Evolutionary conservation across 768 basidiomycete species (phyloP), one percentile per base, ranked within the genome.

Genomic region (Boletus rubescentipes): DNA sequence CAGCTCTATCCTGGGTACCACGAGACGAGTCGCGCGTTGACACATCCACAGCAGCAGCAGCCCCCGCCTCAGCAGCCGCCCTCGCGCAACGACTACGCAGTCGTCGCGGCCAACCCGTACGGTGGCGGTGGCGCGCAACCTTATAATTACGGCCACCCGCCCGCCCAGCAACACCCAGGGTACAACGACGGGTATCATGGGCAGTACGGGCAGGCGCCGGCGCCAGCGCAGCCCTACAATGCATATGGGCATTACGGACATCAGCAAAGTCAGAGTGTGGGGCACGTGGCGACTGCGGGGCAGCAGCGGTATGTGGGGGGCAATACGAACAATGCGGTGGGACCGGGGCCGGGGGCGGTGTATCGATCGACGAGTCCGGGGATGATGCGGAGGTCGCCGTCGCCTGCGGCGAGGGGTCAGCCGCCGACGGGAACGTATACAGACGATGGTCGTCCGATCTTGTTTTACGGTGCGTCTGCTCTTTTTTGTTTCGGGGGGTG

Each of bases 381-480:
- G 6, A 36, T 75, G 6, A 36, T 75, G 49, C 58, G 71, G 37
- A 73, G 80, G 35, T 77, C 82, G 40, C 83, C 82, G 18, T 80
- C 81, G 30, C 82, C 83, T 2, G 77, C 50, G 12, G 39, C 76
- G 45, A 70, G 66, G 9, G 69, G 65, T 6, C 42, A n/a, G n/a
- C 64, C 80, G 11, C 83, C 85, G n/a, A 88, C 87, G 5, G 85
- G 84, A 1, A 84, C 91, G 62, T 86, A 84, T 42, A 91, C 88
- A 8, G 92, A 95, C 48, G 87, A 88, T 38, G 94, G 94, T 0
- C 77, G 81, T 36, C 83, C 83, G 1, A 88, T 98, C 31, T 65
- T 94, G 63, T 96, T 97, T 75, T 95, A 92, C 62, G 92, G 93
- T 93, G 26, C 6, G 26, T 26, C 4, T 26, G 26, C 26, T 6